Percentiles rank a stretch among this genome's conserved stretches.
Evolutionary conservation across 192 early-diverging fungal species (phyloP).

Genomic region (Coemansia interrupta): DNA sequence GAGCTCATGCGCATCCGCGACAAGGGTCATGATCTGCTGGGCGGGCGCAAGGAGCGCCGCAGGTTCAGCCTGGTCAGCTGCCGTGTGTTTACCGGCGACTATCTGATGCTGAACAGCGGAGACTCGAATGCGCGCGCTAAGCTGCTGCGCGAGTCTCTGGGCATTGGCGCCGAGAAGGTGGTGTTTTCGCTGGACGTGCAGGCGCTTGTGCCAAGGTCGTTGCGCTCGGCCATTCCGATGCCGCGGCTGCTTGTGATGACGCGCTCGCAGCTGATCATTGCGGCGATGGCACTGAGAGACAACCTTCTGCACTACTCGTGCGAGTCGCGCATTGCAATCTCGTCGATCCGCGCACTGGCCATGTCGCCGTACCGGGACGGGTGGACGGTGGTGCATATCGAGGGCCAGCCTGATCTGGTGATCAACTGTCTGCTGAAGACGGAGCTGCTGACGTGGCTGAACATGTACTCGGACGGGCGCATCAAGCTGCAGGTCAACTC

Average conservation of each 20-base stretch:
- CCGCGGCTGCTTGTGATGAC: constrained; percentile 72
- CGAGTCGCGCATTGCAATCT: constrained; percentile 58
- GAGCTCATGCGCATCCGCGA: constrained; percentile 90
- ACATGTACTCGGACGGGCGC: constrained; percentile 56
- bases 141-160: constrained; percentile 38
- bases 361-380: constrained; percentile 70
- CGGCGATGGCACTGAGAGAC: constrained; percentile 56
- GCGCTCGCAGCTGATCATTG: constrained; percentile 56
- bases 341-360: constrained; percentile 57
- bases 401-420: constrained; percentile 60
- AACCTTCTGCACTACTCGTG: constrained; percentile 53
- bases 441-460: constrained; percentile 63
- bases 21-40: constrained; percentile 87
- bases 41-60: constrained; percentile 86
- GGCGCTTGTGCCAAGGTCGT: constrained; percentile 63
- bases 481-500: constrained; percentile 59
- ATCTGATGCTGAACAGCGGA: constrained; percentile 62
- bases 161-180: constrained; percentile 50
- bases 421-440: constrained; percentile 70
- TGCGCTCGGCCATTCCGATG: constrained; percentile 71
- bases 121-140: constrained; percentile 19
- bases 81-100: constrained; percentile 88
- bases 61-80: constrained; percentile 77
- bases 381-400: constrained; percentile 65
- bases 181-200: constrained; percentile 63